Conservation (phyloP, 768 basidiomycete genomes). For the Lentinula raphanica region DNA sequence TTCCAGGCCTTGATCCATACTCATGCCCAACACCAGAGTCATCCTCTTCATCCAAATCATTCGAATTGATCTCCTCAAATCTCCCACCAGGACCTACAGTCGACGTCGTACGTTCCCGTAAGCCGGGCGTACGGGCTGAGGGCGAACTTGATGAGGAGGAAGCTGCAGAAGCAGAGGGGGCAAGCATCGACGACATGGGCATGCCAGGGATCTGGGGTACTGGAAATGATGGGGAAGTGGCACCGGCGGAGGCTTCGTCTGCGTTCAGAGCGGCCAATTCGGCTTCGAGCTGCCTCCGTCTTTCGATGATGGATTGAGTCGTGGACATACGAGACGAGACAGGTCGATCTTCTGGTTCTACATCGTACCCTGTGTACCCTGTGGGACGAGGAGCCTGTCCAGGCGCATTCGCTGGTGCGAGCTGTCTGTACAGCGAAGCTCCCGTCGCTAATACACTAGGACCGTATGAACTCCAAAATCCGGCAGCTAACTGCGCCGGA, state of each 20-base stretch:
- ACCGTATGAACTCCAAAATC: conserved; percentile 76
- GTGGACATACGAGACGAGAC: conserved; percentile 14
- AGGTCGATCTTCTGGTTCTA: conserved; percentile 7
- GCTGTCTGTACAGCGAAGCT: conserved; percentile 53
- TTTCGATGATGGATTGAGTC: conserved; percentile 34
- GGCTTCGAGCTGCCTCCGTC: conserved; percentile 48
- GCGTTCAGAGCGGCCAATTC: conserved; percentile 47
- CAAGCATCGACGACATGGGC: conserved; percentile 25
- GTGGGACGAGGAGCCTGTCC: not conserved
- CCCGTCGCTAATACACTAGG: conserved; percentile 67
- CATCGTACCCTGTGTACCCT: conserved; percentile 3
- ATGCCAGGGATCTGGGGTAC: conserved; percentile 23
- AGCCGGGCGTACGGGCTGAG: conserved; percentile 32
- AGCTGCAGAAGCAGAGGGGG: conserved; percentile 4
- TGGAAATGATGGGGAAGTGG: conserved; percentile 22
- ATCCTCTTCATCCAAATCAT: conserved; percentile 47
- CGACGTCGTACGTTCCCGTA: conserved; percentile 41
- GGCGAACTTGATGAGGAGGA: conserved; percentile 20
- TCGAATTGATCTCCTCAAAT: conserved; percentile 69
- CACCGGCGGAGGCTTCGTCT: conserved; percentile 15
- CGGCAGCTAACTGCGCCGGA: conserved; percentile 58
- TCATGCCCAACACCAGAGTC: conserved; percentile 14
- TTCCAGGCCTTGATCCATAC: conserved; percentile 3
- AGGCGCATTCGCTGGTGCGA: conserved; percentile 35
- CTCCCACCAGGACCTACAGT: conserved; percentile 24